These are phyloP conservation scores for Babesia sp. DNA, from an alignment of 169 alveolate genomes.

Conservation along the genomic window DNA sequence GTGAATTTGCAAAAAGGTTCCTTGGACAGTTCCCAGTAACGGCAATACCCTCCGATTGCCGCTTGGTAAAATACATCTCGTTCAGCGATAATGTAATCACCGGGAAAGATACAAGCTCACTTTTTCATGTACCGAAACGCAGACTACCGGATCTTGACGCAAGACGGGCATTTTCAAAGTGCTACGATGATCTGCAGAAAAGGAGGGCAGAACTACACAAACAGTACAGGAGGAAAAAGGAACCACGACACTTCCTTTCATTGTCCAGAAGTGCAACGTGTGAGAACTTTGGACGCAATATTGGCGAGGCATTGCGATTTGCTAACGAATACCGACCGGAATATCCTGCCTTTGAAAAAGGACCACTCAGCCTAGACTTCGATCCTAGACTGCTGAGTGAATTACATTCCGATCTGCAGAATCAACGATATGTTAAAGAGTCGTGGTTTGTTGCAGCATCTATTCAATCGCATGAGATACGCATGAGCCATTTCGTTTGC, in stretches of 20 bases:
- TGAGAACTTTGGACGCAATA: slow-evolving; percentile 24
- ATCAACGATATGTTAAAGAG: slow-evolving; percentile 56
- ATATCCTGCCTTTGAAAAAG: neutral
- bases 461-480: slow-evolving; percentile 36
- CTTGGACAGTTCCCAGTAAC: slow-evolving; percentile 40
- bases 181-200: slow-evolving; percentile 36
- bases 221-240: neutral
- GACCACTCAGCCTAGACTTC: slow-evolving; percentile 19
- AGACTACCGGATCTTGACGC: slow-evolving; percentile 25
- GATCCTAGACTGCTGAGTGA: slow-evolving; percentile 27
- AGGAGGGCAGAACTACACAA: slow-evolving; percentile 14
- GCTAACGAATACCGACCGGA: slow-evolving; percentile 10
- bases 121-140: slow-evolving; percentile 45
- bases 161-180: slow-evolving; percentile 14
- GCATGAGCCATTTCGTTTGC: slow-evolving; percentile 58
- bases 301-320: slow-evolving; percentile 18
- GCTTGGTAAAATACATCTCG: slow-evolving; percentile 49
- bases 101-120: slow-evolving; percentile 60
- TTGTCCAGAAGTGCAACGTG: slow-evolving; percentile 17
- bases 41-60: slow-evolving; percentile 52
- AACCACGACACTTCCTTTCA: slow-evolving; percentile 6
- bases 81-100: slow-evolving; percentile 46
- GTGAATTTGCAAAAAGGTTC: slow-evolving; percentile 56
- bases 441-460: slow-evolving; percentile 63
- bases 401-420: slow-evolving; percentile 22